Conservation (phyloP, 1,139 yeast species). For the Kurtzmaniella natalensis region DNA sequence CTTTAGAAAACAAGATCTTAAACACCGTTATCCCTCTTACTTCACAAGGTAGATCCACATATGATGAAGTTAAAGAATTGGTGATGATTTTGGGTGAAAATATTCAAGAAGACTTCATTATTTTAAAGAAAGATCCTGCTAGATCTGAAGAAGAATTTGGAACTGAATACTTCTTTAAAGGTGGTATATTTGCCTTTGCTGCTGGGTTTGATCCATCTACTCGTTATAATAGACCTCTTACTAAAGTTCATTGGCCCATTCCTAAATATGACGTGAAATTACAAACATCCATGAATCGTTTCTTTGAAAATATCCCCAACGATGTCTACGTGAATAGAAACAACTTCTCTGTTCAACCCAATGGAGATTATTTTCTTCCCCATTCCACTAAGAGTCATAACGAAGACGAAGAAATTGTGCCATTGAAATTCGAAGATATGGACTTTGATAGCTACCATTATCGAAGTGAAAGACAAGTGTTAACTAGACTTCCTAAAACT, state of each 20-base stretch:
- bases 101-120: constrained; percentile 66
- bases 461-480: constrained; percentile 59
- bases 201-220: constrained; percentile 67
- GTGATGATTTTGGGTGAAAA: constrained; percentile 41
- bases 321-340: constrained; percentile 55
- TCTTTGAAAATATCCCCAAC: constrained; percentile 45
- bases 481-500: constrained; percentile 54
- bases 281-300: constrained; percentile 58
- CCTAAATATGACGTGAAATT: constrained; percentile 56
- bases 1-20: constrained; percentile 40
- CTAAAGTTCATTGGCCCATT: constrained; percentile 57
- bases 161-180: constrained; percentile 58
- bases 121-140: constrained; percentile 48
- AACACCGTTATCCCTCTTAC: constrained; percentile 31
- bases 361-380: constrained; percentile 46
- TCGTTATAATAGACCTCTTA: constrained; percentile 51
- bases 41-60: constrained; percentile 10
- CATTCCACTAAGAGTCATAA: constrained; percentile 48
- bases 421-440: constrained; percentile 37
- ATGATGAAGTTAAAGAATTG: constrained; percentile 25
- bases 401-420: constrained; percentile 18
- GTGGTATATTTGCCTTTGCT: constrained; percentile 66
- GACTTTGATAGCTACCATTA: constrained; percentile 55
- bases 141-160: constrained; percentile 36
- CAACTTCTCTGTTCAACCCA: constrained; percentile 63